Evolutionary conservation across 1,284 basidiomycete species (phyloP), one percentile per base, ranked within the genome.

Genomic region (Rhodotorula sp.): DNA sequence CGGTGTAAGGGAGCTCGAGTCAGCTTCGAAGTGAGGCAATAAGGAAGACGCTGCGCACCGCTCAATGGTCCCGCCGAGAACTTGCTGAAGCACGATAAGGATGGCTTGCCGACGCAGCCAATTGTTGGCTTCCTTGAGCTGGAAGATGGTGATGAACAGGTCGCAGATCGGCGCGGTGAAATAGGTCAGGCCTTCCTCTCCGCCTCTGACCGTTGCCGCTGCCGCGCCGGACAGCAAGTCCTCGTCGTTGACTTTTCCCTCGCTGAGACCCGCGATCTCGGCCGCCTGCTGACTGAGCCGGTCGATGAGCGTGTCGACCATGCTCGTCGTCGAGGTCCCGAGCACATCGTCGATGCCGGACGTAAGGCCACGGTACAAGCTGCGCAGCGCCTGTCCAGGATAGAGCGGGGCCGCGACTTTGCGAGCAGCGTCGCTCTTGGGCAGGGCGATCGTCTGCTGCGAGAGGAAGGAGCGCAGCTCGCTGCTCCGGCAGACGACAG

Each of bases 101-200:
- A 97, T 93, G 2, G 96, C 95, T 81, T 97, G 95, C n/a, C 93
- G 86, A 63, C 95, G 58, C 46, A 98, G 84, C 96, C 96, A 99
- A 76, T 95, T 95, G 78, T 95, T 92, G 81, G 92, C 91, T 84
- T 93, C 92, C 82, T 97, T 90, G 41, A 98, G 87, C 81, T 97
- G 93, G 76, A 98, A 98, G 13, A 97, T 85, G 34, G 94, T 92
- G 65, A 97, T 86, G 52, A 97, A 86, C 44, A 98, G 84, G 79
- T 98, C 94, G 78, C 93, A 97, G 67, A 99, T 97, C 0, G 96
- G 94, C 1, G 89, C 89, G 2, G 93, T 93, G 81, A 98, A 97
- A 4, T 77, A 78, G 7, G 80, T 81, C 46, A 80, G 63, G 10
- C 70, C 78, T 52, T 79, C 76, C 25, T 71, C 76, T 10, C 42